These are phyloP conservation scores for Cyclotella choctawhatcheeana DNA, from an alignment of 108 stramenopile genomes.

Conservation along the genomic window DNA sequence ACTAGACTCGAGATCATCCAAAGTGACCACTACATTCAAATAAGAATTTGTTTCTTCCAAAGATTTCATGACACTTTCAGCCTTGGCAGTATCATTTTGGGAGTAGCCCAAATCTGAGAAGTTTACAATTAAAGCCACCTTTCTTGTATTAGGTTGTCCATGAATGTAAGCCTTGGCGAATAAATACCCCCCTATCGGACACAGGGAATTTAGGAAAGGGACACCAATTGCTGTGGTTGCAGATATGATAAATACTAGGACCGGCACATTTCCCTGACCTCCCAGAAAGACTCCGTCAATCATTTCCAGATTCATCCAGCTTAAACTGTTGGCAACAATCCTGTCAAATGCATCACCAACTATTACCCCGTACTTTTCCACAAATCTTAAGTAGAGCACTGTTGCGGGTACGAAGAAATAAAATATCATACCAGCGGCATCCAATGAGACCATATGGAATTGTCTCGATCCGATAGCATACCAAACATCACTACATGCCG, in stretches of 20 bases:
- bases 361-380: slow-evolving; percentile 31
- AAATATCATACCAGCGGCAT: slow-evolving; percentile 41
- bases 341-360: slow-evolving; percentile 10
- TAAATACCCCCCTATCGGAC: slow-evolving; percentile 53
- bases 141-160: slow-evolving; percentile 52
- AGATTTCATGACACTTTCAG: slow-evolving; percentile 13
- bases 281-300: slow-evolving; percentile 6
- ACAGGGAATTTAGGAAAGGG: slow-evolving; percentile 37
- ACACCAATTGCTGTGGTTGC: slow-evolving; percentile 34
- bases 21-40: slow-evolving; percentile 46
- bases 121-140: slow-evolving; percentile 47
- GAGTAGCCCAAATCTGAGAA: slow-evolving; percentile 44
- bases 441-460: slow-evolving; percentile 54
- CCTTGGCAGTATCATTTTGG: background rate
- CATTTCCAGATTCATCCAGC: background rate
- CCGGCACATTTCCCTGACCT: too few relatives aligned
- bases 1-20: slow-evolving; percentile 31
- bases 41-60: slow-evolving; percentile 7
- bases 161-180: slow-evolving; percentile 43
- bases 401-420: slow-evolving; percentile 37
- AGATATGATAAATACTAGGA: slow-evolving; percentile 22
- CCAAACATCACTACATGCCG: slow-evolving; percentile 42
- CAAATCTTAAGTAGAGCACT: slow-evolving; percentile 35
- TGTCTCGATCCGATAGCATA: slow-evolving; percentile 55
- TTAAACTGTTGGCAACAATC: background rate